Evolutionary conservation across 1,139 yeast species (phyloP), one percentile per base, ranked within the genome.

Genomic region (Lipomyces yarrowii): DNA sequence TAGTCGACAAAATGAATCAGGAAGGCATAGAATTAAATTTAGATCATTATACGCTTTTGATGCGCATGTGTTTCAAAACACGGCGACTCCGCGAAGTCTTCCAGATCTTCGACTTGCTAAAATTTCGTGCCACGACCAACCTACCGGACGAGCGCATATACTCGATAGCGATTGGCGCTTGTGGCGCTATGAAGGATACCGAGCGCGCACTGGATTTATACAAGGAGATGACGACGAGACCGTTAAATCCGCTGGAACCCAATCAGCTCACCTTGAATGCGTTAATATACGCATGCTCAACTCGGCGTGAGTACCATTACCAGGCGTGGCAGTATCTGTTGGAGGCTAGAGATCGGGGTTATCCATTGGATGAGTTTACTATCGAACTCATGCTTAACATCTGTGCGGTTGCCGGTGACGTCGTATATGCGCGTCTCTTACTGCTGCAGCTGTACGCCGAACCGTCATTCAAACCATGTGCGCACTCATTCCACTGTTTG

Each of bases 51-150:
- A 83, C 90, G 1, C 85, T 87, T 33, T 81, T 91, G 1, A 76
- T 92, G 63, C 88, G 88, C 68, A 84, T 91, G 26, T 88, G 90
- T 73, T 86, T 87, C 2, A 82, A 86, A 66, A 74, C 84, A 30
- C 37, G 55, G 13, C 58, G 59, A 13, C 11, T 57, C 2, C 52
- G 59, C 8, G 65, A 71, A 71, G 32, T 84, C 87, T 67, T 86
- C 65, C 86, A 87, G 62, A 81, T 90, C 1, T 94, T 94, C 75
- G 94, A 89, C 72, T 86, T 91, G 70, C 88, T 94, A 92, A 93
- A 91, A 75, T 93, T 90, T 75, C 77, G 89, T 69, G 86, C 96
- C 0, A 74, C 81, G 6, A 77, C 79, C 42, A 85, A 91, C 1
- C 84, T 84, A 62, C 98, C 98, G 0, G 89, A 87, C 61, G 75